Evolutionary conservation across 805 yeast genomes (phyloP).

Genomic region (Jamesozyma lodderae): DNA sequence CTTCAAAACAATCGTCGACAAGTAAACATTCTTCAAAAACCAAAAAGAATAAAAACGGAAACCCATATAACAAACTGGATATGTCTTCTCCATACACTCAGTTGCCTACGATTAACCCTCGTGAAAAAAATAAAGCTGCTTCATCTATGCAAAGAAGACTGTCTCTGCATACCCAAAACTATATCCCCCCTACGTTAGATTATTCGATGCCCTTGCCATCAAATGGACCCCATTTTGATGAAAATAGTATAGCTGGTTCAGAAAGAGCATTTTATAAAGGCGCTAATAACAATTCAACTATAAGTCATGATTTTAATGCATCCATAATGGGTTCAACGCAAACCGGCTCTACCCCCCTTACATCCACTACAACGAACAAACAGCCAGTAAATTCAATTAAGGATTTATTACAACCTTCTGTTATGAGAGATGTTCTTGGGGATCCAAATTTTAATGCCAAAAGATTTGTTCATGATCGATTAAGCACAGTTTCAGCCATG

Average conservation of each 20-base stretch:
- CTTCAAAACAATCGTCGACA: not conserved
- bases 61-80: constrained; percentile 7
- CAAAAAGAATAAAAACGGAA: constrained; percentile 6
- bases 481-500: constrained; percentile 58
- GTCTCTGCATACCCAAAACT: constrained; percentile 32
- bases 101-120: constrained; percentile 30
- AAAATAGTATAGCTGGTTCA: not conserved
- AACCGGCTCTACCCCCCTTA: not conserved
- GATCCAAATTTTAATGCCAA: constrained; percentile 40
- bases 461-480: constrained; percentile 38
- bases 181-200: constrained; percentile 25
- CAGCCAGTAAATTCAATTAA: not conserved
- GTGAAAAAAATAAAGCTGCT: constrained; percentile 33
- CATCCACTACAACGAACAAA: too few relatives aligned
- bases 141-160: constrained; percentile 37
- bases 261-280: not conserved
- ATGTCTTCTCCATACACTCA: constrained; percentile 7
- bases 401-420: constrained; percentile 4
- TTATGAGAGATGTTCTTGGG: constrained; percentile 20
- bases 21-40: constrained; percentile 6
- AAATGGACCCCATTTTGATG: not conserved
- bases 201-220: constrained; percentile 25
- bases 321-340: not conserved
- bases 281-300: not conserved
- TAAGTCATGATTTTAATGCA: not conserved